Evolutionary conservation across 768 basidiomycete species (phyloP), one percentile per base, ranked within the genome.

Genomic region (Boletus rufocinnamomeus): DNA sequence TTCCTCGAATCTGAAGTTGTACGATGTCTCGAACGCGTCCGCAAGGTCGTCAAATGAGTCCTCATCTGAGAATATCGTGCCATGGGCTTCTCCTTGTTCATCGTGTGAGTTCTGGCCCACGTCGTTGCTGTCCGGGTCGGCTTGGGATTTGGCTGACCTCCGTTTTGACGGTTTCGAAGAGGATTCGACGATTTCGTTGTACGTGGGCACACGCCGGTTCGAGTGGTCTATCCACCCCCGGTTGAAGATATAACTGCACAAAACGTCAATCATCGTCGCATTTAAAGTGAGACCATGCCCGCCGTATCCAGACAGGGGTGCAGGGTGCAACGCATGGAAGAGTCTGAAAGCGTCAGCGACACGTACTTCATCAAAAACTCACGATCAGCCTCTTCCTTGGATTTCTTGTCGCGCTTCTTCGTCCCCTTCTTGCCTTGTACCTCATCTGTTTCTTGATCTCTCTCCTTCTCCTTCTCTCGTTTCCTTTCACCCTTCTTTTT

Each of bases 1-100:
- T 74, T 99, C 96, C 72, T 99, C 96, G 72, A 93, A 99, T 53
- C 97, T 86, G 77, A 97, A 97, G 73, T 98, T 98, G 76, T 98
- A 99, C 17, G 90, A 91, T n/a, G 84, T 86, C 76, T 99, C 97
- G 63, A 98, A 99, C 45, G 84, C 84, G 30, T 97, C 95, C 6
- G 87, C 90, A 61, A 91, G 86, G 45, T 96, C 93, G 54, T 97
- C 94, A 65, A 97, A 97, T 19, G 90, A 82, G 37, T 87, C 85
- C 7, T 89, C 88, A 10, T 88, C 84, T 10, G 79, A 72, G 2
- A 69, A 69, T 40, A 77, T 75, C 14, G 73, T 73, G 2, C 72
- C 72, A 23, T 67, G 66, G 0, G 69, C 69, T 16, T 61, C 66
- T 17, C 63, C 61, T 27, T 67, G 69, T 47, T 70, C 74, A 7